Conservation (phyloP, 1,139 yeast species). For the Hansenula anomala region DNA sequence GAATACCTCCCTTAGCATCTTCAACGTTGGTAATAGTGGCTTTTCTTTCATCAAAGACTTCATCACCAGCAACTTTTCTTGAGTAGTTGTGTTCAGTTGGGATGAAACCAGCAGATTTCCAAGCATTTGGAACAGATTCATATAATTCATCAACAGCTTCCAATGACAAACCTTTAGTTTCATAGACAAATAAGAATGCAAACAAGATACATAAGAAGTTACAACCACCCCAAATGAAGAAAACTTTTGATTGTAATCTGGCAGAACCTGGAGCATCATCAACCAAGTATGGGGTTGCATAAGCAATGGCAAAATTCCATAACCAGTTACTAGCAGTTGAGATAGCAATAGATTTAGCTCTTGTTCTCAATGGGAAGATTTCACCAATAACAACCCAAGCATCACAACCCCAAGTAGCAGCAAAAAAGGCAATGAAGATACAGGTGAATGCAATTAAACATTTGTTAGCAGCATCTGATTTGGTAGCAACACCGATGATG, state of each 20-base stretch:
- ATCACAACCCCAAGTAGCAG: conserved; percentile 78
- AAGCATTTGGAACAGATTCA: conserved; percentile 36
- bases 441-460: conserved; percentile 64
- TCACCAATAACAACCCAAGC: conserved; percentile 78
- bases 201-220: conserved; percentile 36
- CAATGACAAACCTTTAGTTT: conserved; percentile 61
- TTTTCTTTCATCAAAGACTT: conserved; percentile 5
- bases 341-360: conserved; percentile 72
- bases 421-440: conserved; percentile 68
- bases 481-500: conserved; percentile 43
- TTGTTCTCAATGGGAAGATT: conserved; percentile 62
- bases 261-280: conserved; percentile 57
- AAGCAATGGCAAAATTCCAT: conserved; percentile 70
- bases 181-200: conserved; percentile 54
- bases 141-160: conserved; percentile 64
- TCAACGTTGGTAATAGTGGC: conserved; percentile 1
- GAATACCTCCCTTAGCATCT: conserved; percentile 1
- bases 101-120: conserved; percentile 40
- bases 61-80: conserved; percentile 5
- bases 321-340: conserved; percentile 78
- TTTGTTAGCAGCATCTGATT: conserved; percentile 42
- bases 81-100: conserved; percentile 23
- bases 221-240: conserved; percentile 69
- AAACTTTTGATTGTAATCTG: conserved; percentile 61
- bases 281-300: conserved; percentile 66